Base-by-base conservation (phyloP, 176 grass and related monocot species). In the Puya raimondii region DNA sequence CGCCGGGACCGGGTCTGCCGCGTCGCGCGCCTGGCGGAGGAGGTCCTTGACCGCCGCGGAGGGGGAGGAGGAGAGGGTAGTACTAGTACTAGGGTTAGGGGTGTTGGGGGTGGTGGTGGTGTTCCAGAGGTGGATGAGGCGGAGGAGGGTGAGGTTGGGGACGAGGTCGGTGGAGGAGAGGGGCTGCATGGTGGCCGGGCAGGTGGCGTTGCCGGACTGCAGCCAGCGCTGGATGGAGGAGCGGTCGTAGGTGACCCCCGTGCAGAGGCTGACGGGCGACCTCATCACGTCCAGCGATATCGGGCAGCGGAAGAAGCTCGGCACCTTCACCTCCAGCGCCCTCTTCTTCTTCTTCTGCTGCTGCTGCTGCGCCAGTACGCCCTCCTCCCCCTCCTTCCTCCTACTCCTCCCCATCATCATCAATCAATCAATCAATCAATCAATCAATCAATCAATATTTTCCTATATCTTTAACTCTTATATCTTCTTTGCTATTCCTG, bases 241-340 rank as follows among this genome's bases (percentile, higher is more conserved):
- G 15, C 91, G 86, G 76, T 95, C 91, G 63, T 90, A 90, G 53
- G 91, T 95, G 3, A 85, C 84, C 47, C 91, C 91, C 12, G 87
- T 90, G 47, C 75, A 78, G 15, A 90, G 84, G 76, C 87, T 90
- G 11, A 90, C 87, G 5, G 84, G 87, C 10, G 87, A 90, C 42
- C 74, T 75, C 91, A 95, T 95, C 66, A 95, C 91, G 67, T 95
- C 91, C n/a, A 95, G 79, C 0, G 91, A 95, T 67, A 95, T 95
- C 47, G 84, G 91, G 81, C 91, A 95, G 12, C 84, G 79, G 75
- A 95, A 95, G 47, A 80, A 77, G 7, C 82, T 82, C 2, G 87
- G 86, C 16, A 85, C 80, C 22, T 71, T 73, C 27, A 88, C 22
- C 1, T 85, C 51, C 9, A 53, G 51, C n/a, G 80, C 72, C 65